phyloP scores from a whole-genome alignment of 805 yeast species.

The Teunomyces kruisii region DNA sequence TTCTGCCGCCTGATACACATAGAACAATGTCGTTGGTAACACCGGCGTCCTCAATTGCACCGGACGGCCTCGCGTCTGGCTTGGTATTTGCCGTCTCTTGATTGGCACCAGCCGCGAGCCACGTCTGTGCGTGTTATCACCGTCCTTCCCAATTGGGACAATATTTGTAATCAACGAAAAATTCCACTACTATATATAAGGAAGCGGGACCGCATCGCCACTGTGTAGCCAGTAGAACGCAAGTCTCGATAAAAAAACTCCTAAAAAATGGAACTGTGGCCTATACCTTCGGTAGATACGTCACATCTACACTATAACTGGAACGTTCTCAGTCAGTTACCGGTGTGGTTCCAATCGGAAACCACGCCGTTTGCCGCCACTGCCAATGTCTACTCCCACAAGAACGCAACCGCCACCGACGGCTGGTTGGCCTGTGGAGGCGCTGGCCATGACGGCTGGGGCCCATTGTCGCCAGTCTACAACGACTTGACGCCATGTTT shows the following conservation, averaged over 20 bases:
- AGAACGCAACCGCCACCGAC: neutral
- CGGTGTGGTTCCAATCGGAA: conserved; percentile 9
- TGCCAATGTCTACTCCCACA: neutral
- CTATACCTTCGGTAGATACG: conserved; percentile 5
- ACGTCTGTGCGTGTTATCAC: neutral
- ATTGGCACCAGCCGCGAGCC: neutral
- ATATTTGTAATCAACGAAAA: neutral
- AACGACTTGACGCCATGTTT: conserved; percentile 64
- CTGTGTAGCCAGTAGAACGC: neutral
- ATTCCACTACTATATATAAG: conserved; percentile 1
- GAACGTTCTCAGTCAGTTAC: conserved; percentile 15
- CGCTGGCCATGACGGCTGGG: conserved; percentile 41
- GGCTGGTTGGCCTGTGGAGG: conserved; percentile 34
- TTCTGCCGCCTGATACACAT: too few relatives aligned
- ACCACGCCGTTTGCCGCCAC: neutral
- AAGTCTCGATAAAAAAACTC: neutral
- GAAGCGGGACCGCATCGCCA: neutral
- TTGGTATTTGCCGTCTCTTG: neutral
- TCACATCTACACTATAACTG: conserved; percentile 7
- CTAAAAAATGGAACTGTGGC: conserved; percentile 1
- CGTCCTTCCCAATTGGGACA: neutral
- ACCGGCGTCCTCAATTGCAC: too few relatives aligned
- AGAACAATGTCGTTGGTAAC: too few relatives aligned
- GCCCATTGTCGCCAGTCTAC: conserved; percentile 36
- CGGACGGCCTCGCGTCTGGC: too few relatives aligned